Evolutionary conservation across 352 stramenopile species (phyloP).

Genomic region (Globisporangium alternatum): DNA sequence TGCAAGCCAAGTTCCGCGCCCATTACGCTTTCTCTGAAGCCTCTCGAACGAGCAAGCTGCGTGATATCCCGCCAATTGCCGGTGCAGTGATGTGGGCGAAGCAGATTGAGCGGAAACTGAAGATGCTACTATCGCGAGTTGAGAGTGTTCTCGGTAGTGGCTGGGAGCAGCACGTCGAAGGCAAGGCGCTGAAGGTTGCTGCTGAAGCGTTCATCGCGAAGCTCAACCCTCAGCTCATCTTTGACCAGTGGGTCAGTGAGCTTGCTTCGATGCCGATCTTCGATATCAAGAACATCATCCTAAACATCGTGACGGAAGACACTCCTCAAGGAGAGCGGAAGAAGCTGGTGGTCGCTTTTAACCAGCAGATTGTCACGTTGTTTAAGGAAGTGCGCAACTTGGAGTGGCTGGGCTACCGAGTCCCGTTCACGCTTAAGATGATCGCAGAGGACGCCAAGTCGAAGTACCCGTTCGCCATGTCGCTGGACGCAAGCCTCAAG

Average conservation of each 20-base stretch:
- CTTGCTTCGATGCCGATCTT: conserved; percentile 90
- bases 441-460: conserved; percentile 96
- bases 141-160: conserved; percentile 95
- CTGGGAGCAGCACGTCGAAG: conserved; percentile 98
- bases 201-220: conserved; percentile 86
- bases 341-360: conserved; percentile 91
- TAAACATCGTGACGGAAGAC: conserved; percentile 87
- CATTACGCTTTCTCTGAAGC: conserved; percentile 97
- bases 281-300: conserved; percentile 89
- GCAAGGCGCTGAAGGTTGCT: conserved; percentile 93
- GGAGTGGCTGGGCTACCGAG: conserved; percentile 97
- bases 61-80: conserved; percentile 97
- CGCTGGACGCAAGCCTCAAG: conserved; percentile 94
- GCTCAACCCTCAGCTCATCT: conserved; percentile 90
- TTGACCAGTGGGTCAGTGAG: conserved; percentile 94
- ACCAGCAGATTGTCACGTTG: conserved; percentile 96
- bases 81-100: conserved; percentile 99
- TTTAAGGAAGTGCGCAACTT: conserved; percentile 99
- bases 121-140: conserved; percentile 95
- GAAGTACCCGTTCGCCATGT: conserved; percentile 97
- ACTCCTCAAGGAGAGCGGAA: conserved; percentile 65
- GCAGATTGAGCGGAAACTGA: conserved; percentile 99
- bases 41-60: conserved; percentile 91
- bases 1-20: conserved; percentile 94
- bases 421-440: conserved; percentile 94